Evolutionary conservation across 176 grass and related monocot genomes (phyloP).

Genomic region (Eragrostis nindensis): DNA sequence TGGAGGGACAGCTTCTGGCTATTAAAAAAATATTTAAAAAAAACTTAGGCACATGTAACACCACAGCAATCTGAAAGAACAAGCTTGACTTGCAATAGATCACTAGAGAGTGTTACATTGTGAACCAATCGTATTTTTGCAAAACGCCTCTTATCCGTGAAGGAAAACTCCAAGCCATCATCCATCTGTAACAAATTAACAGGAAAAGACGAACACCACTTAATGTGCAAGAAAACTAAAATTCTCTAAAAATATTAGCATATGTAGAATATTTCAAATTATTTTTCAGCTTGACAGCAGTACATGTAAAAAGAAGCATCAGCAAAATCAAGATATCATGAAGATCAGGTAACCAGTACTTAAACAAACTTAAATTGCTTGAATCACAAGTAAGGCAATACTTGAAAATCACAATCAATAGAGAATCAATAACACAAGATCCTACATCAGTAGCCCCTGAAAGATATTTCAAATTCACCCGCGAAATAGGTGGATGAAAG

Average conservation of each 20-base stretch:
- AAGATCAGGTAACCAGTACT: background rate
- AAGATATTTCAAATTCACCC: background rate
- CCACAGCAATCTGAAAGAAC: background rate
- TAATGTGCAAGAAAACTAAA: background rate
- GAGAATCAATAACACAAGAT: background rate
- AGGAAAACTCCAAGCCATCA: conserved; percentile 80
- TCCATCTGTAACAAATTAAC: conserved; percentile 55
- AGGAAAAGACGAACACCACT: background rate
- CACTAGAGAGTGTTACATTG: conserved; percentile 48
- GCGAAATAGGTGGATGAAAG: background rate
- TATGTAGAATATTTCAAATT: background rate
- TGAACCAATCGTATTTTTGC: conserved; percentile 68
- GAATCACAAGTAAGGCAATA: background rate
- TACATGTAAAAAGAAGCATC: background rate
- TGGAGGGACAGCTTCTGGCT: conserved; percentile 69
- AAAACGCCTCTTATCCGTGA: conserved; percentile 89
- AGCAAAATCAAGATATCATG: background rate
- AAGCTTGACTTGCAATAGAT: background rate
- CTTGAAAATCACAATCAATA: background rate
- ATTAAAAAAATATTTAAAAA: conserved; percentile 24
- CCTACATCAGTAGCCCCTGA: background rate
- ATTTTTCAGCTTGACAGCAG: background rate
- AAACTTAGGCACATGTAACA: background rate
- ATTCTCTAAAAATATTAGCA: background rate
- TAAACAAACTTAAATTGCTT: conserved; percentile 8